Conservation (phyloP, 768 basidiomycete species). For the Strobilomyces echinocephalus region DNA sequence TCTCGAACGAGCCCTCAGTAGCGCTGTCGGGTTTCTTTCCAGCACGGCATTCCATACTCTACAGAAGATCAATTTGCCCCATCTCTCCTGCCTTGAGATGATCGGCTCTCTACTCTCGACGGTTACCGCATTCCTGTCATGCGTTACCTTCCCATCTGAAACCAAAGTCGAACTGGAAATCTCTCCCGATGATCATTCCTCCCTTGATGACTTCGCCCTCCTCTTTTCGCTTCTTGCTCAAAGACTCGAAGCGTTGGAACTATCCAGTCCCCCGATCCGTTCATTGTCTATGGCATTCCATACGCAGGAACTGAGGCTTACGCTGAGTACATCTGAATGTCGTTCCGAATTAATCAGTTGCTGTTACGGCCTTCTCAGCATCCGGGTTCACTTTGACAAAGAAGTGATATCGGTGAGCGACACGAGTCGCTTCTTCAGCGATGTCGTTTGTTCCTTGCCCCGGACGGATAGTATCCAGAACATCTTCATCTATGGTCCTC, state of each 20-base stretch:
- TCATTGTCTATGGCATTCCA: neutral
- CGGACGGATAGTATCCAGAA: neutral
- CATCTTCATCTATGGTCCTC: neutral
- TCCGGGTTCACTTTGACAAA: too few species aligned
- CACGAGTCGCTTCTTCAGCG: neutral
- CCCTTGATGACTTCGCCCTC: neutral
- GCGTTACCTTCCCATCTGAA: neutral
- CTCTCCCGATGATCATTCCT: too few species aligned
- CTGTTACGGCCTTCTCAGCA: neutral
- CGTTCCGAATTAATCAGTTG: neutral
- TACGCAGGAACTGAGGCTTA: neutral
- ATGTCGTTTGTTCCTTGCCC: neutral
- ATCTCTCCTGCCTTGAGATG: neutral
- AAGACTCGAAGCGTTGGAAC: neutral
- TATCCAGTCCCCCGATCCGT: neutral
- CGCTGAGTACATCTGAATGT: neutral
- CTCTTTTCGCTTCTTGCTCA: neutral
- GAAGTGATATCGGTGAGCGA: neutral
- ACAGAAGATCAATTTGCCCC: neutral
- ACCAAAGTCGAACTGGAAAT: neutral
- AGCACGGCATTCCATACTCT: neutral
- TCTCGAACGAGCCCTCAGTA: conserved; percentile 30
- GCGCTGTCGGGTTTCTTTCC: neutral
- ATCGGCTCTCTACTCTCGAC: neutral
- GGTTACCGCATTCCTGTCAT: neutral